Conservation (phyloP, 2,329 filamentous ascomycete genomes). For the Fusarium sambucinum region DNA sequence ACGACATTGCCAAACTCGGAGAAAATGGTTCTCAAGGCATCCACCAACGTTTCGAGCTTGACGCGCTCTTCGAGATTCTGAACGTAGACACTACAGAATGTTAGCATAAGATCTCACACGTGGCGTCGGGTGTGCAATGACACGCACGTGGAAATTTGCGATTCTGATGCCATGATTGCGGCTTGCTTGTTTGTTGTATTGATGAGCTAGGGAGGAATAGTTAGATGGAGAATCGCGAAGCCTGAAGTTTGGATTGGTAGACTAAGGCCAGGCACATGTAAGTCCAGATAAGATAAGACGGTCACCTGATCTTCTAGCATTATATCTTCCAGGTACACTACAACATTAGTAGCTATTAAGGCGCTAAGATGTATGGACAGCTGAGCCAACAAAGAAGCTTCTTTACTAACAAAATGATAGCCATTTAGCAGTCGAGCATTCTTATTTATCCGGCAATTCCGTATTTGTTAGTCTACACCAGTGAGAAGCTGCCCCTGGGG, state of each 20-base stretch:
- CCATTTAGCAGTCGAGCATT: background rate
- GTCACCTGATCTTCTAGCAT: background rate
- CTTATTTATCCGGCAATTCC: background rate
- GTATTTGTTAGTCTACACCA: background rate
- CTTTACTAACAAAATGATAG: background rate
- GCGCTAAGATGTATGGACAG: background rate
- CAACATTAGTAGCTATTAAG: no score
- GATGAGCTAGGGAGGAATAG: background rate
- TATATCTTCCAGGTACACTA: background rate
- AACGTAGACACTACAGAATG: constrained; percentile 69
- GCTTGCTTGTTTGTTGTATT: background rate
- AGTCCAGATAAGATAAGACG: background rate
- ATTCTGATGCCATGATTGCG: constrained; percentile 54
- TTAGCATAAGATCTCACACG: constrained; percentile 55
- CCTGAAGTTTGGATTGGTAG: background rate
- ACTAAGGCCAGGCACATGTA: background rate
- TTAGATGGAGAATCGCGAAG: background rate
- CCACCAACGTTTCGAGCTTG: constrained; percentile 81
- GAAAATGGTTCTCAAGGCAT: constrained; percentile 82
- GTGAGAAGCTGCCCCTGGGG: background rate
- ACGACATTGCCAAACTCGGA: constrained; percentile 87
- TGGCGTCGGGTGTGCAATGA: constrained; percentile 75
- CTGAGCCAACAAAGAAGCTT: background rate
- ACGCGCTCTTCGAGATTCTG: constrained; percentile 94
- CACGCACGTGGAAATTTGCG: constrained; percentile 76